These are phyloP conservation scores for Serendipita sp. DNA, from an alignment of 768 basidiomycete genomes.

Conservation along the genomic window DNA sequence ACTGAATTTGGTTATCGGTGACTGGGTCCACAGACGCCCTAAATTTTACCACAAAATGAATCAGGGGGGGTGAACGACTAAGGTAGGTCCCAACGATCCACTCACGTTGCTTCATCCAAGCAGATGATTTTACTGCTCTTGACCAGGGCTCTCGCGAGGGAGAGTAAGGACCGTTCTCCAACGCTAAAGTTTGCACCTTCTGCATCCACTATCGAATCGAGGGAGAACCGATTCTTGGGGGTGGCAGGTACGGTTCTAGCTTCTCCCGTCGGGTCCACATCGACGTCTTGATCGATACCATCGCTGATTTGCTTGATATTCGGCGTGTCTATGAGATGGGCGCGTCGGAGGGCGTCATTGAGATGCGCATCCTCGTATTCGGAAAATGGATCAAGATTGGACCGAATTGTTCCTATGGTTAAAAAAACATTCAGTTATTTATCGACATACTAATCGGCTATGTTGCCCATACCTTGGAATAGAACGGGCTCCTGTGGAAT, in stretches of 20 bases:
- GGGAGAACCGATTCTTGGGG: constrained; percentile 12
- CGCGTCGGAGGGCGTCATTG: constrained; percentile 9
- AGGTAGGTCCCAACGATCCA: background rate
- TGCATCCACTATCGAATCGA: constrained; percentile 19
- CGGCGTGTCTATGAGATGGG: background rate
- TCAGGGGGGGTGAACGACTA: background rate
- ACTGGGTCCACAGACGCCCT: constrained; percentile 19
- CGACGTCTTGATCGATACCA: background rate
- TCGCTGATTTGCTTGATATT: background rate
- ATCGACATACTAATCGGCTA: background rate
- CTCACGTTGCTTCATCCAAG: constrained; percentile 14
- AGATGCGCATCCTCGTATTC: constrained; percentile 10
- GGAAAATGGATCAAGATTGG: constrained; percentile 10
- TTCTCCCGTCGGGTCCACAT: background rate
- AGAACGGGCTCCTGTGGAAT: constrained; percentile 20
- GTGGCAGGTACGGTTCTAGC: background rate
- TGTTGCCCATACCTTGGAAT: constrained; percentile 14
- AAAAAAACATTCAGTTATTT: constrained; percentile 8
- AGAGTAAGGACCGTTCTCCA: constrained; percentile 27
- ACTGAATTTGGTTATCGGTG: constrained; percentile 20
- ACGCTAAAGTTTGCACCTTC: constrained; percentile 26
- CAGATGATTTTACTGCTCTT: constrained; percentile 11
- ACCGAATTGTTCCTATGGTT: constrained; percentile 9
- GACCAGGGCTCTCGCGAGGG: constrained; percentile 20
- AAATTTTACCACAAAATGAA: background rate